These are phyloP conservation scores for Blastocystis hominis DNA, from an alignment of 352 stramenopile species.

Conservation along the genomic window DNA sequence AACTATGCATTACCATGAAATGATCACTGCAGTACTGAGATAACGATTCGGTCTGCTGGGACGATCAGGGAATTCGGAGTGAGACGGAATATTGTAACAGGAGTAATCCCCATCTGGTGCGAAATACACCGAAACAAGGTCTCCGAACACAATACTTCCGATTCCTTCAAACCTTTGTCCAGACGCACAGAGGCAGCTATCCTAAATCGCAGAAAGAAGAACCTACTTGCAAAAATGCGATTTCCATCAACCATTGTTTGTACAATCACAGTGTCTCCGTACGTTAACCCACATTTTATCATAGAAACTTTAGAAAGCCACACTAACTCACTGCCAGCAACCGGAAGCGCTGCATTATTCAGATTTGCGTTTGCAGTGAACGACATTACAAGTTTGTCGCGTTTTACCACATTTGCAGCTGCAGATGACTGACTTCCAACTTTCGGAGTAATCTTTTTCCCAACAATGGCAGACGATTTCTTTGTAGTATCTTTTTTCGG, in stretches of 20 bases:
- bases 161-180: conserved; percentile 25
- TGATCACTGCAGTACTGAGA: neutral
- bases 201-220: neutral
- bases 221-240: conserved; percentile 1
- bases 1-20: neutral
- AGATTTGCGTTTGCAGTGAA: conserved; percentile 50
- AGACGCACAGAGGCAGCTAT: neutral
- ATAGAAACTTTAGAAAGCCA: conserved; percentile 45
- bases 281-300: conserved; percentile 25
- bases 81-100: conserved; percentile 40
- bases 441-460: neutral
- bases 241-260: neutral
- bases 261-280: conserved; percentile 53
- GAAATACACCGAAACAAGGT: conserved; percentile 32
- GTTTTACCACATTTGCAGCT: neutral
- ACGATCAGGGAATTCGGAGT: neutral
- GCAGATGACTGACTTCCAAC: neutral
- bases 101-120: neutral
- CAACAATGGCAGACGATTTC: neutral
- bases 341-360: neutral
- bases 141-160: conserved; percentile 18
- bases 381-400: conserved; percentile 29
- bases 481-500: conserved; percentile 26
- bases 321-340: neutral
- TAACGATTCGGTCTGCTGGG: neutral